Conservation (phyloP, 1,139 yeast genomes). For the Lodderomyces theae region DNA sequence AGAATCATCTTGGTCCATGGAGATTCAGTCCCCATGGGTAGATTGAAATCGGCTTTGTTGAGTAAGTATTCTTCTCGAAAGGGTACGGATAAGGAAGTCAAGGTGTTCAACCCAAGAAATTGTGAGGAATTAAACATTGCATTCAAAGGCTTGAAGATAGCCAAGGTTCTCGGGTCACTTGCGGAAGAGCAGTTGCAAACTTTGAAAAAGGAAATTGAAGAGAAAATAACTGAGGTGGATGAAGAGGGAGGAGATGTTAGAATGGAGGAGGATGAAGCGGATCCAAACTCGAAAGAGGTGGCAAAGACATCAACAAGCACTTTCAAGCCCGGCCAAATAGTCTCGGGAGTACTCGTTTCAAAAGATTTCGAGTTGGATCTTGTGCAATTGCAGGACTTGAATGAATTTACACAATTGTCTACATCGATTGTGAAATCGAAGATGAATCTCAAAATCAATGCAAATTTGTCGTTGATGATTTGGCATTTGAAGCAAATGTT, state of each 20-base stretch:
- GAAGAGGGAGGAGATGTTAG: slow-evolving; percentile 12
- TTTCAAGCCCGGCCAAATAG: slow-evolving; percentile 39
- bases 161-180: slow-evolving; percentile 77
- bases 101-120: slow-evolving; percentile 88
- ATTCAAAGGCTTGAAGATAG: slow-evolving; percentile 81
- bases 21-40: slow-evolving; percentile 97
- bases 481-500: slow-evolving; percentile 97
- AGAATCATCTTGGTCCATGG: slow-evolving; percentile 92
- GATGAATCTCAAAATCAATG: slow-evolving; percentile 74
- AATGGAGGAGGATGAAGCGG: not conserved
- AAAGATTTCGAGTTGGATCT: slow-evolving; percentile 86
- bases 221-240: slow-evolving; percentile 16
- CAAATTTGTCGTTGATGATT: slow-evolving; percentile 72
- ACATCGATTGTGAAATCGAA: slow-evolving; percentile 83
- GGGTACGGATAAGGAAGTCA: slow-evolving; percentile 89
- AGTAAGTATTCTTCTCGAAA: slow-evolving; percentile 81
- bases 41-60: slow-evolving; percentile 85
- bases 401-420: slow-evolving; percentile 84
- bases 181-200: slow-evolving; percentile 52
- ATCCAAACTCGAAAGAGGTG: not conserved
- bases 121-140: slow-evolving; percentile 76
- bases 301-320: slow-evolving; percentile 1
- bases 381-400: slow-evolving; percentile 78
- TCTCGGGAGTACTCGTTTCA: slow-evolving; percentile 89
- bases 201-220: slow-evolving; percentile 31